Conservation (phyloP, 305 asterid genomes). For the Ilex paraguariensis region DNA sequence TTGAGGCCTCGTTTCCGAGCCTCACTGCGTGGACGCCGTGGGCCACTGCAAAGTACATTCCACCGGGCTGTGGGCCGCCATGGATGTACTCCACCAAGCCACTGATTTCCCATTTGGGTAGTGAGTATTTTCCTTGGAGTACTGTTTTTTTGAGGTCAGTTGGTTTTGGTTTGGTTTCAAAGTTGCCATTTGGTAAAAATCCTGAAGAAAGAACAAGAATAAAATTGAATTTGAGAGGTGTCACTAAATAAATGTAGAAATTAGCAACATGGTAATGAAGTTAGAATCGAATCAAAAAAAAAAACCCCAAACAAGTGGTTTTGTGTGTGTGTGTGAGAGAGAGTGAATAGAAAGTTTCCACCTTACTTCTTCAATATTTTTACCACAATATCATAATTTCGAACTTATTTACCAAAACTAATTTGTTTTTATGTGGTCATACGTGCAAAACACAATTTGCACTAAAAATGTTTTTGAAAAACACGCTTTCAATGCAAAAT, state of each 20-base stretch:
- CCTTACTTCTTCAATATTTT: too few species aligned
- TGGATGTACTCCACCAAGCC: constrained; percentile 78
- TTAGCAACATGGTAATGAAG: too few species aligned
- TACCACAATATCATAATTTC: too few species aligned
- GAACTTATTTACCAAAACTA: too few species aligned
- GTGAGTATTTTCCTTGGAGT: constrained; percentile 47
- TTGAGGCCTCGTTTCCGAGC: constrained; percentile 79
- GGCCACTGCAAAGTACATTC: constrained; percentile 69
- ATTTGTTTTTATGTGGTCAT: too few species aligned
- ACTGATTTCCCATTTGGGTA: constrained; percentile 77
- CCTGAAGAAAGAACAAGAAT: constrained; percentile 33
- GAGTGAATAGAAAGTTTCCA: too few species aligned
- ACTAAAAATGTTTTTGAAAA: too few species aligned
- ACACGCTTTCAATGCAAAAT: too few species aligned
- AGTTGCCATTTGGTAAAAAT: constrained; percentile 72
- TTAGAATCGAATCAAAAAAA: background rate
- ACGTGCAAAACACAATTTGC: too few species aligned
- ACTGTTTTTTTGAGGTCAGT: constrained; percentile 45
- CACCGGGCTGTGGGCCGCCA: constrained; percentile 89
- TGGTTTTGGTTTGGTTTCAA: constrained; percentile 63
- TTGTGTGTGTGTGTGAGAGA: too few species aligned
- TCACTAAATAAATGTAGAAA: background rate
- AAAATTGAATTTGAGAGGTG: background rate
- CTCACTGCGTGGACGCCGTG: constrained; percentile 82
- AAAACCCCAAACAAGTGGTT: background rate